Evolutionary conservation across 495 filamentous ascomycete species (phyloP).

Genomic region (Podospora pseudoanserina): DNA sequence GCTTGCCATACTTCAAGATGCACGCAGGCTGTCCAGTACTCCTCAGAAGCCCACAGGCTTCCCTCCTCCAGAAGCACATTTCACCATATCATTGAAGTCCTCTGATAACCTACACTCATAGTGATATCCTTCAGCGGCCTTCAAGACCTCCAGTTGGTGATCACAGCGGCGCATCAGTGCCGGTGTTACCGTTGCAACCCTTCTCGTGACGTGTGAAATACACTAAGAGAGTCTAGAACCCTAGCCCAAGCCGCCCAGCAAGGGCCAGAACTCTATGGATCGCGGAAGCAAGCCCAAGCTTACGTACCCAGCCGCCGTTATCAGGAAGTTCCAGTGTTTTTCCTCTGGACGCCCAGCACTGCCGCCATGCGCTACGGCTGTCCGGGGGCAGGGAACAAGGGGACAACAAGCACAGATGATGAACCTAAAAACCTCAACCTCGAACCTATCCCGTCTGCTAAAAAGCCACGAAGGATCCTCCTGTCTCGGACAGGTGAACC

Average conservation of each 20-base stretch:
- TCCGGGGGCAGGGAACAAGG: background rate
- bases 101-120: too few relatives aligned
- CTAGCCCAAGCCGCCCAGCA: conserved; percentile 6
- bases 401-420: background rate
- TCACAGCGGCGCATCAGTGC: background rate
- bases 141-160: background rate
- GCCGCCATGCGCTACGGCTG: background rate
- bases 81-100: too few relatives aligned
- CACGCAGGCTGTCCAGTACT: background rate
- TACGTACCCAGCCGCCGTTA: background rate
- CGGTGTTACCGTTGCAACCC: background rate
- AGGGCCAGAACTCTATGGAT: background rate
- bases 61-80: background rate
- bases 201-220: background rate
- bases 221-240: background rate
- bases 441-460: too few relatives aligned
- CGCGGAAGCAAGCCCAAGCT: background rate
- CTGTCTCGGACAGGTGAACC: background rate
- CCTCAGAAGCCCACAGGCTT: background rate
- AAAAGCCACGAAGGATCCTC: background rate
- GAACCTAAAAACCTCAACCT: background rate
- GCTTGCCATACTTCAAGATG: background rate
- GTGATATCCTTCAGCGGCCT: too few relatives aligned
- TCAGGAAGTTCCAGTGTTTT: background rate
- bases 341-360: background rate